Evolutionary conservation across 306 rosid species (phyloP).

Genomic region (Trifolium repens): DNA sequence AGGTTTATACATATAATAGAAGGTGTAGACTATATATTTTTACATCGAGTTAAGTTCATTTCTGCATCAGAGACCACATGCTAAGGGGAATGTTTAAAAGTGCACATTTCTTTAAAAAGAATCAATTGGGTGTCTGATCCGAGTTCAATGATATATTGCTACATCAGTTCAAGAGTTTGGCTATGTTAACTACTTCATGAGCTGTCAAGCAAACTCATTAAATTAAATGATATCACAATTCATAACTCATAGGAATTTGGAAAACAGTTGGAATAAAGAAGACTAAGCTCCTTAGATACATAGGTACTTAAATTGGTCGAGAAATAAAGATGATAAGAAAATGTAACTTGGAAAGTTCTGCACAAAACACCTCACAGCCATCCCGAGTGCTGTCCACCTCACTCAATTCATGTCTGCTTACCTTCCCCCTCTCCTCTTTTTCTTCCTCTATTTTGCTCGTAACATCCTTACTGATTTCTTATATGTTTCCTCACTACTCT

Average conservation of each 20-base stretch:
- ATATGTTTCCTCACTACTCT: conserved; percentile 8
- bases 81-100: conserved; percentile 30
- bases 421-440: conserved; percentile 5
- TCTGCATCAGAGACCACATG: neutral
- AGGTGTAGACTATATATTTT: conserved; percentile 14
- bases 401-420: neutral
- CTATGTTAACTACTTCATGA: conserved; percentile 8
- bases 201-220: conserved; percentile 8
- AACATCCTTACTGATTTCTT: neutral
- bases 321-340: conserved; percentile 3
- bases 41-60: conserved; percentile 10
- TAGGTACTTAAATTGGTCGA: conserved; percentile 1
- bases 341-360: conserved; percentile 20
- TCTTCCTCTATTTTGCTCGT: neutral
- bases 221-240: conserved; percentile 1
- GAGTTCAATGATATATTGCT: conserved; percentile 16
- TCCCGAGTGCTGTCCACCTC: neutral
- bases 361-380: neutral
- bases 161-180: neutral
- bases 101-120: conserved; percentile 28
- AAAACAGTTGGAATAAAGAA: conserved; percentile 15
- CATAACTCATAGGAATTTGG: conserved; percentile 16
- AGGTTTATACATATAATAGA: conserved; percentile 10
- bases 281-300: conserved; percentile 14
- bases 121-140: conserved; percentile 7